A percentile compares a stretch with the other conserved stretches of the same genome.
Evolutionary conservation across 805 yeast genomes (phyloP).

Genomic region (Candida manassasensis): DNA sequence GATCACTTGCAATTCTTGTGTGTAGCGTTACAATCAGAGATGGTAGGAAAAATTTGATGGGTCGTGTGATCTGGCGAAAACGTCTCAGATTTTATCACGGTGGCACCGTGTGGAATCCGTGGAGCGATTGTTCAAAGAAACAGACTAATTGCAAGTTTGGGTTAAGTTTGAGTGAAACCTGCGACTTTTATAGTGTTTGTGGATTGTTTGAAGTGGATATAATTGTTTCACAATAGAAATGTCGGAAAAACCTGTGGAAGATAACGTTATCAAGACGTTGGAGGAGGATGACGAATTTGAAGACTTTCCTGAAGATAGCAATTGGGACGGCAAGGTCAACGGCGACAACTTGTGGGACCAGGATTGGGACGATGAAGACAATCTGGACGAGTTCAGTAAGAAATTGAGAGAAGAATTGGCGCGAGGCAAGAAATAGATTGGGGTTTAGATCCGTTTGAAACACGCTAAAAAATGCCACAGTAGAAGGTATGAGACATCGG

Average conservation of each 20-base stretch:
- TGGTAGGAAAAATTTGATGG: constrained; percentile 1
- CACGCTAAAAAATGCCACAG: too few relatives aligned
- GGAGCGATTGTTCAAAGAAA: too few relatives aligned
- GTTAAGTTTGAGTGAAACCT: too few relatives aligned
- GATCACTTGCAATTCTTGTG: background rate
- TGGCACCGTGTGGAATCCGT: too few relatives aligned
- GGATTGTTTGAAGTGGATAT: too few relatives aligned
- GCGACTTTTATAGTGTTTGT: too few relatives aligned
- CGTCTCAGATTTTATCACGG: too few relatives aligned
- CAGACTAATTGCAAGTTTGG: too few relatives aligned
- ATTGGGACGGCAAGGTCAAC: constrained; percentile 62
- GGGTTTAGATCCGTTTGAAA: background rate
- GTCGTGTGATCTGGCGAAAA: background rate
- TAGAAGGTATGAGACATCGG: too few relatives aligned
- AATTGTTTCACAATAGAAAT: too few relatives aligned
- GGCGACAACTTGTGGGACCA: constrained; percentile 83
- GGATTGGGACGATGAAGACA: constrained; percentile 96
- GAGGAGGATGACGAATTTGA: constrained; percentile 98
- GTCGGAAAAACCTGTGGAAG: constrained; percentile 13
- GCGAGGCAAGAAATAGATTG: constrained; percentile 2
- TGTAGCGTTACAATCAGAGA: too few relatives aligned
- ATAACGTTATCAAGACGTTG: constrained; percentile 57
- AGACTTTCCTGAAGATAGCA: constrained; percentile 83
- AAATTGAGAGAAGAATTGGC: constrained; percentile 52
- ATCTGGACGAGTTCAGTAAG: constrained; percentile 81